Evolutionary conservation across 495 filamentous ascomycete genomes (phyloP).

Genomic region (Tuber melanosporum): DNA sequence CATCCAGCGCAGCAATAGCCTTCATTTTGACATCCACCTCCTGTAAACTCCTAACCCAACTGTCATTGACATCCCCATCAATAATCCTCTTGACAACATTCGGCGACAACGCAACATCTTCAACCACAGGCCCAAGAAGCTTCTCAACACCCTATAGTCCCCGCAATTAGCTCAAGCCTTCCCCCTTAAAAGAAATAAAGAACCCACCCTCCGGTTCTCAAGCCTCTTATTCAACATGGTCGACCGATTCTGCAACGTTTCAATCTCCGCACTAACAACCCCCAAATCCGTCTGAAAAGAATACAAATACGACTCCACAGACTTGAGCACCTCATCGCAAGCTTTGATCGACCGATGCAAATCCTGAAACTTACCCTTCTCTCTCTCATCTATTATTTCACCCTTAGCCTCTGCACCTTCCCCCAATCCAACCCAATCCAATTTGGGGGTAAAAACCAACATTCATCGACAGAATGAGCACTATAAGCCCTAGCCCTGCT

Average conservation of each 20-base stretch:
- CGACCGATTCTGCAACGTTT: constrained; percentile 81
- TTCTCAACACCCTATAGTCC: constrained; percentile 62
- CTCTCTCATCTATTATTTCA: constrained; percentile 59
- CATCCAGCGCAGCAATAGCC: constrained; percentile 59
- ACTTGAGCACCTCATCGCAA: constrained; percentile 87
- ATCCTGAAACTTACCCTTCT: constrained; percentile 84
- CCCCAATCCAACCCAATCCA: constrained; percentile 1
- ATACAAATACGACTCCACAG: constrained; percentile 83
- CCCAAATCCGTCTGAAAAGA: constrained; percentile 90
- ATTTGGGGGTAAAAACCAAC: constrained; percentile 46
- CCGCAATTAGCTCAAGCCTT: constrained; percentile 2
- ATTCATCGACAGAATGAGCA: constrained; percentile 69
- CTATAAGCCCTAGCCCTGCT: constrained; percentile 49
- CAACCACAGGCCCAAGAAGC: constrained; percentile 78
- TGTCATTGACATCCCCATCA: constrained; percentile 83
- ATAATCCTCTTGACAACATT: constrained; percentile 70
- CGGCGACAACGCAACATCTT: constrained; percentile 83
- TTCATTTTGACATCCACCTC: constrained; percentile 75
- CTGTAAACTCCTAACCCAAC: constrained; percentile 75
- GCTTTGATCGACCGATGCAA: constrained; percentile 80
- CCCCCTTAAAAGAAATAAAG: not conserved
- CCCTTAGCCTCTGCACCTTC: constrained; percentile 6
- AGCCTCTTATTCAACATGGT: constrained; percentile 75
- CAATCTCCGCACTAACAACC: constrained; percentile 87
- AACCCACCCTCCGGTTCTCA: constrained; percentile 63